Evolutionary conservation across 805 yeast genomes (phyloP).

Genomic region (Yarrowia osloensis): DNA sequence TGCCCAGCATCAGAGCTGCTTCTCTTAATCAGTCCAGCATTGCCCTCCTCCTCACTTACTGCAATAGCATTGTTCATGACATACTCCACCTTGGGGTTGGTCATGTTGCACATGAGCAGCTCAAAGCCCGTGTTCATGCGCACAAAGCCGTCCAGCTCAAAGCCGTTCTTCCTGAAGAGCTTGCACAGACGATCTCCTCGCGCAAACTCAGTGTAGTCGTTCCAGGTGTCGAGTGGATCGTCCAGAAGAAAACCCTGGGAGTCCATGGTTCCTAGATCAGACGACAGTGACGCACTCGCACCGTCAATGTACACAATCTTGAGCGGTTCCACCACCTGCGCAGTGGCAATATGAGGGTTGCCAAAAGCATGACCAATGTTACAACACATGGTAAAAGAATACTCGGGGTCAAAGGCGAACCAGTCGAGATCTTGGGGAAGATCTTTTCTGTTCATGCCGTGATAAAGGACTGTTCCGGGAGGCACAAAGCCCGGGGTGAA

Average conservation of each 20-base stretch:
- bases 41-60: background rate
- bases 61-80: constrained; percentile 37
- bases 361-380: constrained; percentile 16
- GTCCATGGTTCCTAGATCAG: constrained; percentile 36
- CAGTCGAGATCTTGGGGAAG: constrained; percentile 55
- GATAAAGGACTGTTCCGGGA: constrained; percentile 35
- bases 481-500: constrained; percentile 63
- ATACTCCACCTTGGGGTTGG: constrained; percentile 47
- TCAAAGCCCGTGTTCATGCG: constrained; percentile 64
- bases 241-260: constrained; percentile 10
- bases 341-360: background rate
- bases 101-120: constrained; percentile 58
- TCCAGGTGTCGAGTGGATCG: constrained; percentile 8
- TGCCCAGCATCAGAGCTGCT: background rate
- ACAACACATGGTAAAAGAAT: constrained; percentile 46
- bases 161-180: background rate
- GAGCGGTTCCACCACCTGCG: background rate
- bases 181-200: constrained; percentile 7
- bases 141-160: constrained; percentile 58
- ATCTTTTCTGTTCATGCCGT: constrained; percentile 40
- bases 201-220: constrained; percentile 12
- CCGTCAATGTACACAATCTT: constrained; percentile 5
- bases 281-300: constrained; percentile 4
- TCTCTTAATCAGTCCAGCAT: background rate
- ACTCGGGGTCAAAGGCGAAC: constrained; percentile 66